Conservation (phyloP, 345 rosid species). For the Syzygium grande region DNA sequence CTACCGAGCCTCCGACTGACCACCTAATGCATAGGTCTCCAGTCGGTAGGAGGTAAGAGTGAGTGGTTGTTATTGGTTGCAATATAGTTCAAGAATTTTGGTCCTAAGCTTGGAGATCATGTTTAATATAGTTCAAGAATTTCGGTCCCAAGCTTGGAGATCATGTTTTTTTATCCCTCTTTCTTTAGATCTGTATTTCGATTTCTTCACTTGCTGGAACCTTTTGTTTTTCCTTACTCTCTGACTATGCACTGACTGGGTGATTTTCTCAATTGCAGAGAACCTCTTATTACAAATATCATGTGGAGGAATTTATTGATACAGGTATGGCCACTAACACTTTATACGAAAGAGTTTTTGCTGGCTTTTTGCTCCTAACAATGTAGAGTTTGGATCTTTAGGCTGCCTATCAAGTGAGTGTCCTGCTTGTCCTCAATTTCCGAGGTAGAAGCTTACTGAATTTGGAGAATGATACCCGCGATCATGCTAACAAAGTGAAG, state of each 20-base stretch:
- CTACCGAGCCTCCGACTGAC: slow-evolving; percentile 98
- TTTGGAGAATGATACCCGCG: slow-evolving; percentile 17
- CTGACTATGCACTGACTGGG: neutral
- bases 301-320: slow-evolving; percentile 97
- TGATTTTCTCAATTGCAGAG: slow-evolving; percentile 36
- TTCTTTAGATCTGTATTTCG: neutral
- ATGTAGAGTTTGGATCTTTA: slow-evolving; percentile 14
- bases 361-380: neutral
- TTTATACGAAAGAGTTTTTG: neutral
- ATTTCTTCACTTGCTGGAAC: neutral
- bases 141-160: neutral
- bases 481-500: slow-evolving; percentile 51
- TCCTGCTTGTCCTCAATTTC: slow-evolving; percentile 73
- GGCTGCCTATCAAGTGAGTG: slow-evolving; percentile 81
- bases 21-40: slow-evolving; percentile 93
- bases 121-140: neutral
- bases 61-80: neutral
- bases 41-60: slow-evolving; percentile 80
- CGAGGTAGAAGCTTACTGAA: slow-evolving; percentile 50
- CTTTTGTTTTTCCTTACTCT: neutral
- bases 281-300: slow-evolving; percentile 93
- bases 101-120: neutral
- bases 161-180: neutral
- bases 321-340: slow-evolving; percentile 41
- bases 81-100: neutral